Percentiles rank a stretch among this genome's conserved stretches.
phyloP scores from a whole-genome alignment of 306 rosid genomes.

The Hylodesmum podocarpum region DNA sequence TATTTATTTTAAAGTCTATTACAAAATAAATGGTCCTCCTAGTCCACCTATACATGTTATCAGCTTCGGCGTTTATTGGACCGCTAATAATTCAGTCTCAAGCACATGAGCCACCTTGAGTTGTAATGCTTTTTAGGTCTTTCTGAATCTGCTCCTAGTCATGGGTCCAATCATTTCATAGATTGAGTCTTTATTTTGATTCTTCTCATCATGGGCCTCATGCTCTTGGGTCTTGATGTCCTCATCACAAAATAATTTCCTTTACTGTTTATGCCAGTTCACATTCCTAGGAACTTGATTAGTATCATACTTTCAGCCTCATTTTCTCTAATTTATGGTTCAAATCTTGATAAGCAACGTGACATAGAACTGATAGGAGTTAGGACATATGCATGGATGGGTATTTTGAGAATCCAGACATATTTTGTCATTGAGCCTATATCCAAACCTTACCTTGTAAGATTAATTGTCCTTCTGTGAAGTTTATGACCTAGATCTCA shows the following conservation, averaged over 20 bases:
- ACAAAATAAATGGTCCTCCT: no score
- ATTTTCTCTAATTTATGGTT: slow-evolving; percentile 11
- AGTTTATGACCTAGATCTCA: slow-evolving; percentile 36
- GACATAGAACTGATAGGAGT: background rate
- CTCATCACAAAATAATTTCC: background rate
- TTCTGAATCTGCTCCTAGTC: no score
- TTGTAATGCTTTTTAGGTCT: no score
- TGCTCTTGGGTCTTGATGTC: no score
- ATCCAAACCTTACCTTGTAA: background rate
- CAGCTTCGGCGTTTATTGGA: no score
- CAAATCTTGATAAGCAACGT: background rate
- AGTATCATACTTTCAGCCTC: slow-evolving; percentile 10
- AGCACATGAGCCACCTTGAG: no score
- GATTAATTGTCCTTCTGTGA: slow-evolving; percentile 15
- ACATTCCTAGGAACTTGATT: background rate
- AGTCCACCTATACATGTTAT: no score
- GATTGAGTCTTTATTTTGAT: no score
- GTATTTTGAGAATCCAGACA: background rate
- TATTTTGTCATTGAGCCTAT: background rate
- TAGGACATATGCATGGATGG: background rate
- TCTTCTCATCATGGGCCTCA: no score
- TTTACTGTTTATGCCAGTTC: slow-evolving; percentile 15
- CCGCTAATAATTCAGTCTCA: no score
- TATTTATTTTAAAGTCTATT: no score
- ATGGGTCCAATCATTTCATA: no score